A percentile compares a stretch with the other conserved stretches of the same genome.
Evolutionary conservation across 371 early-diverging fungal genomes (phyloP).

Genomic region (Mucor ambiguus): DNA sequence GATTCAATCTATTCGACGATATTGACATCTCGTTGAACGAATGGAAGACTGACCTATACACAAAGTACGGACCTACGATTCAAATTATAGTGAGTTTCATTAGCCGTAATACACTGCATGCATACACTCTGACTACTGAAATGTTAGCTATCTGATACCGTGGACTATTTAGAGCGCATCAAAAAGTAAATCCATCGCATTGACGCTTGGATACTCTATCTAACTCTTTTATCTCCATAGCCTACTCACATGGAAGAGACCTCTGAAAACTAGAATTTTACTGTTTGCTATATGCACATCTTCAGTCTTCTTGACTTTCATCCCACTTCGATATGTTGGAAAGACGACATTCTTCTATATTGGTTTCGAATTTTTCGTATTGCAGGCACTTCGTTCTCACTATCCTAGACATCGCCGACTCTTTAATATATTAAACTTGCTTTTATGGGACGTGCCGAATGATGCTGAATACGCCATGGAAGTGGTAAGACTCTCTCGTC

Average conservation of each 20-base stretch:
- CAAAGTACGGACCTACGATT: constrained; percentile 34
- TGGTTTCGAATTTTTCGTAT: constrained; percentile 49
- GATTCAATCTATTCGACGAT: constrained; percentile 25
- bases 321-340: constrained; percentile 29
- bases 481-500: constrained; percentile 27
- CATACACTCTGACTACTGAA: background rate
- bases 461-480: constrained; percentile 54
- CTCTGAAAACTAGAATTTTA: constrained; percentile 32
- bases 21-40: constrained; percentile 26
- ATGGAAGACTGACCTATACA: constrained; percentile 39
- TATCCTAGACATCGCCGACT: constrained; percentile 48
- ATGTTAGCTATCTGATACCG: constrained; percentile 33
- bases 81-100: constrained; percentile 33
- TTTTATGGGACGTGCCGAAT: constrained; percentile 50
- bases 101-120: background rate
- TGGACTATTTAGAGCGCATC: constrained; percentile 40
- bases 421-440: constrained; percentile 46
- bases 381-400: constrained; percentile 44
- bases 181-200: constrained; percentile 28
- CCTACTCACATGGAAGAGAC: constrained; percentile 47
- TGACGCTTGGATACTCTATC: background rate
- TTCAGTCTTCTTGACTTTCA: constrained; percentile 10
- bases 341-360: constrained; percentile 31
- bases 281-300: constrained; percentile 13
- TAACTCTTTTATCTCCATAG: constrained; percentile 15